phyloP scores from a whole-genome alignment of 768 basidiomycete species.

The Termitomyces sp. region DNA sequence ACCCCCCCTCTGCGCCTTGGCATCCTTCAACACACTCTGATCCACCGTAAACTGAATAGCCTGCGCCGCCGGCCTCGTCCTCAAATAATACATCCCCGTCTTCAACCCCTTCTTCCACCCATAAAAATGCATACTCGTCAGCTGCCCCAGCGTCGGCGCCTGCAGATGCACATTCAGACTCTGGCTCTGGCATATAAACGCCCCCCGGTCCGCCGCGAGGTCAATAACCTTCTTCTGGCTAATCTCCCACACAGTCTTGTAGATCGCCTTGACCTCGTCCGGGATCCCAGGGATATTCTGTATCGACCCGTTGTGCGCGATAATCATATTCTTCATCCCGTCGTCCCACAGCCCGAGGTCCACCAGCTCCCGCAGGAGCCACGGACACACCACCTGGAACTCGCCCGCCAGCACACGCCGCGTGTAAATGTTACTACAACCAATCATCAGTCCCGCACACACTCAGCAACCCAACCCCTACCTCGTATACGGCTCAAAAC shows the following conservation, averaged over 20 bases:
- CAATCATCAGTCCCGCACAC: conserved; percentile 11
- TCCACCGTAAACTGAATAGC: conserved; percentile 99
- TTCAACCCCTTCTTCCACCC: conserved; percentile 99
- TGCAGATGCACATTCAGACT: conserved; percentile 91
- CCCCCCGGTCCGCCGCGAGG: conserved; percentile 96
- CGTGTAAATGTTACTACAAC: conserved; percentile 91
- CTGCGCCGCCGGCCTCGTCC: conserved; percentile 90
- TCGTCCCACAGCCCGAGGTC: conserved; percentile 96
- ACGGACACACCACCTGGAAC: conserved; percentile 99
- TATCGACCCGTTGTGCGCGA: conserved; percentile 88
- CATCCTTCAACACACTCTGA: conserved; percentile 66
- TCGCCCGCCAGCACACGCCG: conserved; percentile 99
- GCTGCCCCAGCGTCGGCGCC: conserved; percentile 83
- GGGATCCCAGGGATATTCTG: conserved; percentile 89
- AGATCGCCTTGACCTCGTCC: conserved; percentile 90
- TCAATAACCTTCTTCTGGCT: conserved; percentile 98
- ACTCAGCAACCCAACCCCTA: conserved; percentile 23
- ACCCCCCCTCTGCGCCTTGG: conserved; percentile 28
- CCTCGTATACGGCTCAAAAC: conserved; percentile 98
- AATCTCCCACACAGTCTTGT: conserved; percentile 99
- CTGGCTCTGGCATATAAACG: conserved; percentile 96
- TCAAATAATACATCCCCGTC: conserved; percentile 98
- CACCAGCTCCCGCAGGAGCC: conserved; percentile 97
- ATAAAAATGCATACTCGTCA: conserved; percentile 97
- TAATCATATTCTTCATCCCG: conserved; percentile 99